phyloP scores from a whole-genome alignment of 2,329 filamentous ascomycete genomes.

The Talaromyces sp. region DNA sequence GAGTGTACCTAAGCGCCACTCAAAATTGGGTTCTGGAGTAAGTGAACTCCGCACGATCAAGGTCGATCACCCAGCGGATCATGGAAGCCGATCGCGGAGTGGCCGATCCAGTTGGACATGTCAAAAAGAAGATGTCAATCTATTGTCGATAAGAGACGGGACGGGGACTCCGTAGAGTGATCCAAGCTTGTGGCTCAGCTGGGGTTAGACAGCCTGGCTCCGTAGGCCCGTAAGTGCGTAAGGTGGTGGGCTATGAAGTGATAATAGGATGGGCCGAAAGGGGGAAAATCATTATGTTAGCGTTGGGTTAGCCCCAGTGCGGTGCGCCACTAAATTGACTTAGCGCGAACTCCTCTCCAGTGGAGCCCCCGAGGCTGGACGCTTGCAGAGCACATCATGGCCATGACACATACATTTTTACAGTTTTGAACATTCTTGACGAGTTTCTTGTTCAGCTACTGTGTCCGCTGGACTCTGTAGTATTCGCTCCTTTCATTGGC shows the following conservation, averaged over 20 bases:
- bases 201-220: background rate
- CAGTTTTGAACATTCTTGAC: too few relatives aligned
- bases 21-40: background rate
- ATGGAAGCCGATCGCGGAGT: background rate
- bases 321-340: conserved; percentile 14
- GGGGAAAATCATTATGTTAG: background rate
- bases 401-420: conserved; percentile 9
- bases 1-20: background rate
- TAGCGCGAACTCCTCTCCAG: conserved; percentile 10
- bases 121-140: too few relatives aligned
- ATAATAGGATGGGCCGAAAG: too few relatives aligned
- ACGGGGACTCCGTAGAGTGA: conserved; percentile 6
- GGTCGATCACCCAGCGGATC: background rate
- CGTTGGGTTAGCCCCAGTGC: background rate
- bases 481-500: background rate
- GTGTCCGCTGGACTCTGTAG: background rate
- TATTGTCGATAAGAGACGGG: background rate
- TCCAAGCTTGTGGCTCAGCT: conserved; percentile 26
- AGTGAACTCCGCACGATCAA: background rate
- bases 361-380: conserved; percentile 9
- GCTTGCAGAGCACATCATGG: conserved; percentile 5
- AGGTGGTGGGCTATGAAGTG: too few relatives aligned
- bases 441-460: background rate
- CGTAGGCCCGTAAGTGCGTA: too few relatives aligned
- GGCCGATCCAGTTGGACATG: too few relatives aligned